These are phyloP conservation scores for Spongospora subterranea DNA, from an alignment of 208 protist genomes.

Conservation along the genomic window DNA sequence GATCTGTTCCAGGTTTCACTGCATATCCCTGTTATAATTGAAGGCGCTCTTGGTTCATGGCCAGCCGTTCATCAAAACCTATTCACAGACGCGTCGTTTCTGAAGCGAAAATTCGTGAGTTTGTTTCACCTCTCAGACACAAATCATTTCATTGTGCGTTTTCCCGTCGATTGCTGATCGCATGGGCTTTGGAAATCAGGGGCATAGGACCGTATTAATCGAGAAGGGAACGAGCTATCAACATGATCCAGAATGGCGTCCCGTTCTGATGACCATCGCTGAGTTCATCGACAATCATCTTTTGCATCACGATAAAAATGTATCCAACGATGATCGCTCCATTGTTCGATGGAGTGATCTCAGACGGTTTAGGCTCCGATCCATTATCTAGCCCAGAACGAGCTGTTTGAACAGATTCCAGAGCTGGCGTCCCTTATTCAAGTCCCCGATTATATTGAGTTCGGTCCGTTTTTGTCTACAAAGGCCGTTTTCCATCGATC, in stretches of 20 bases:
- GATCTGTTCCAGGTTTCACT: background rate
- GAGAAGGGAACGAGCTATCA: background rate
- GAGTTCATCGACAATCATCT: conserved; percentile 38
- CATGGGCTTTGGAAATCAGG: too few species aligned
- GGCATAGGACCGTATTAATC: background rate
- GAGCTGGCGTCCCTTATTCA: background rate
- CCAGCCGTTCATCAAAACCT: background rate
- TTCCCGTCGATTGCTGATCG: background rate
- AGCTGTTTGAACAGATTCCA: conserved; percentile 47
- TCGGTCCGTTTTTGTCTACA: conserved; percentile 24
- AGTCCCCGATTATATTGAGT: conserved; percentile 37
- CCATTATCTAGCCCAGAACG: conserved; percentile 19
- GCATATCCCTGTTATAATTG: background rate
- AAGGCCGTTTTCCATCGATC: background rate
- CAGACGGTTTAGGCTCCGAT: background rate
- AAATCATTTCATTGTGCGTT: background rate
- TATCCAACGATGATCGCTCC: background rate
- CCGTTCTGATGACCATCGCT: conserved; percentile 6
- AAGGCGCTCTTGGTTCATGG: background rate
- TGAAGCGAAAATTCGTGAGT: background rate
- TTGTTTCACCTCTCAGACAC: too few species aligned
- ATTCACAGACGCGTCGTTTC: background rate
- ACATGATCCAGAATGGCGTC: conserved; percentile 31
- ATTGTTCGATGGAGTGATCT: background rate
- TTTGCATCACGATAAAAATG: background rate